Base-by-base conservation (phyloP, 805 yeast genomes). In the Candida andamanensis region DNA sequence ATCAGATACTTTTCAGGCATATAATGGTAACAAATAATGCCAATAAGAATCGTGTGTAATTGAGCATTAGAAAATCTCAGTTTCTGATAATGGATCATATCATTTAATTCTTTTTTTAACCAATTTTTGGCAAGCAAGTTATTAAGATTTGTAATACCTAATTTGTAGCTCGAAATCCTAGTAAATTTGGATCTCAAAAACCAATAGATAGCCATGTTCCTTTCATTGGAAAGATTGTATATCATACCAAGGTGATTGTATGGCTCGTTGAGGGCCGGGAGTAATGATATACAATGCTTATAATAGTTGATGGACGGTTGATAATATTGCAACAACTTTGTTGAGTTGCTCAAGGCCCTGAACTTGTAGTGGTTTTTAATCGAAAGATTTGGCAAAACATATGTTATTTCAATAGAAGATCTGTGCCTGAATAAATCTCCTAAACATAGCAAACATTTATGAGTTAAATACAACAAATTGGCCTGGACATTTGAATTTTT, bases 211-310 rank as follows among this genome's bases (percentile, higher is more conserved):
- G 78, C 74, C 29, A 58, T 56, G 36, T 59, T 67, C 32, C 65
- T 66, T 39, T 70, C 72, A 34, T 66, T 71, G 29, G 62, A 36
- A n/a, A 51, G 30, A 37, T 64, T 63, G 39, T 46, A 41, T 15
- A 66, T 59, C 48, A 63, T 69, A 3, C 80, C 84, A 29, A 74
- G 64, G 42, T 75, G 78, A 42, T 75, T 75, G 43, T 73, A 73
- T 17, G 76, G 80, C 45, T 80, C 87, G 32, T 83, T 83, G 35
- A 78, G 63, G 0, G 85, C 74, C 1, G 90, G 89, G 17, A 80
- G 52, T 13, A 81, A 54, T 17, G 73, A 47, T 19, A 76, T 69
- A 13, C 85, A 77, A 27, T 64, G 52, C 29, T 71, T 65, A 44
- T 78, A 76, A 39, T 47, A 56, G 19, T 42, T 45, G 18, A 61